Conservation (phyloP, 768 basidiomycete species). For the Mycena sanguinolenta region DNA sequence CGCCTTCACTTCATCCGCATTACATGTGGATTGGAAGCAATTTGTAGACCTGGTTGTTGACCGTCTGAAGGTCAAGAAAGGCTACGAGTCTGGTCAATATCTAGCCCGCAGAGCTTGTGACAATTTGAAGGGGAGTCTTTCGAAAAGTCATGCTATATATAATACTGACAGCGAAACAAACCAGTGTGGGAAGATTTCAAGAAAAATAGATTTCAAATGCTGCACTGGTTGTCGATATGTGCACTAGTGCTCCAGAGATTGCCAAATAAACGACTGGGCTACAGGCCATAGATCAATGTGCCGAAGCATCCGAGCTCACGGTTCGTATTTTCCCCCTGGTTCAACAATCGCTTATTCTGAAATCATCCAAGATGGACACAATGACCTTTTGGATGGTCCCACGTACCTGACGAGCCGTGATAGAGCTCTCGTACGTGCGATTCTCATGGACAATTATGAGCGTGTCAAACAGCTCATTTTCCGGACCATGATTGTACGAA, state of each 20-base stretch:
- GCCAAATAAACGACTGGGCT: background rate
- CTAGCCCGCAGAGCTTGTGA: background rate
- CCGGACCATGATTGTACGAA: background rate
- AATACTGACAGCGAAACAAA: background rate
- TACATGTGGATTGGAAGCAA: background rate
- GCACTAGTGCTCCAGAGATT: constrained; percentile 4
- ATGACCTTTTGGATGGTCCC: background rate
- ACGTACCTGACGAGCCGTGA: background rate
- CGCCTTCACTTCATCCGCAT: background rate
- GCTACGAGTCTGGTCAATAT: background rate
- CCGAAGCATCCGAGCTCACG: background rate
- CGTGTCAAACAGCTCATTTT: background rate
- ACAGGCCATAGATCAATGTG: background rate
- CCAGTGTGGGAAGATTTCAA: background rate
- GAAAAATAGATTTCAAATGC: background rate
- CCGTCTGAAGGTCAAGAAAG: background rate
- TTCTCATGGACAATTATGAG: background rate
- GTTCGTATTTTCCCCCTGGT: background rate
- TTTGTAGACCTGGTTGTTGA: background rate
- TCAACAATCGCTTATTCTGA: too few relatives aligned
- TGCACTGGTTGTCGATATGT: background rate
- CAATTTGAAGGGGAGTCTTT: constrained; percentile 1
- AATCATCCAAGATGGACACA: background rate
- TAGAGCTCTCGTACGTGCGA: background rate
- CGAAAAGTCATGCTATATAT: too few relatives aligned